Percentiles rank a stretch among this genome's conserved stretches.
phyloP scores from a whole-genome alignment of 225 moss, liverwort and hornwort genomes.

The Pseudoscleropodium purum region DNA sequence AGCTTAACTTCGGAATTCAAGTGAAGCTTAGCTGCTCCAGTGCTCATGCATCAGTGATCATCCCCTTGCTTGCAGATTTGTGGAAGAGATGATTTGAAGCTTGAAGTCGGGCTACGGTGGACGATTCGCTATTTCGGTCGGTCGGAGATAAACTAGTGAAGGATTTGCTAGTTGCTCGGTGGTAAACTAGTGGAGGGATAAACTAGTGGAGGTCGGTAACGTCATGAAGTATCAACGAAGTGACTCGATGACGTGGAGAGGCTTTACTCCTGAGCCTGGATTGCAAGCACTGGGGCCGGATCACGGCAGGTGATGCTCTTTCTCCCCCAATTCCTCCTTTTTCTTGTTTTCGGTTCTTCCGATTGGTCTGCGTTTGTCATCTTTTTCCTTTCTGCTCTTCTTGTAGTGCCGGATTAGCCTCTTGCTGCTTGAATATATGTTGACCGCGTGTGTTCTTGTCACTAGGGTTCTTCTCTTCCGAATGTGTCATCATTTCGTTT shows the following conservation, averaged over 20 bases:
- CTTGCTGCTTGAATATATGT: not conserved
- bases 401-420: not conserved
- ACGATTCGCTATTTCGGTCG: not conserved
- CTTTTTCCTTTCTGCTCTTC: not conserved
- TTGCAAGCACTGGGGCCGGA: not conserved
- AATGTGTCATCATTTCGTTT: not conserved
- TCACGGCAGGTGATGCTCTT: not conserved
- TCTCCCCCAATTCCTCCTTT: not conserved
- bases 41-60: not conserved
- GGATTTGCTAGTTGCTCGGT: not conserved
- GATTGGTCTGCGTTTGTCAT: not conserved
- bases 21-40: not conserved
- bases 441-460: not conserved
- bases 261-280: not conserved
- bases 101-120: not conserved
- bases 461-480: not conserved
- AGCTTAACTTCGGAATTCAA: not conserved
- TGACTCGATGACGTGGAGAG: constrained; percentile 14
- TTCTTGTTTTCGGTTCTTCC: no score
- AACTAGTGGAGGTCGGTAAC: not conserved
- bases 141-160: not conserved
- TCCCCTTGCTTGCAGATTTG: not conserved
- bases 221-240: constrained; percentile 13
- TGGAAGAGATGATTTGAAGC: not conserved
- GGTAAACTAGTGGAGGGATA: not conserved